phyloP scores from a whole-genome alignment of 164 flowering plant genomes.

The Umbellularia californica region DNA sequence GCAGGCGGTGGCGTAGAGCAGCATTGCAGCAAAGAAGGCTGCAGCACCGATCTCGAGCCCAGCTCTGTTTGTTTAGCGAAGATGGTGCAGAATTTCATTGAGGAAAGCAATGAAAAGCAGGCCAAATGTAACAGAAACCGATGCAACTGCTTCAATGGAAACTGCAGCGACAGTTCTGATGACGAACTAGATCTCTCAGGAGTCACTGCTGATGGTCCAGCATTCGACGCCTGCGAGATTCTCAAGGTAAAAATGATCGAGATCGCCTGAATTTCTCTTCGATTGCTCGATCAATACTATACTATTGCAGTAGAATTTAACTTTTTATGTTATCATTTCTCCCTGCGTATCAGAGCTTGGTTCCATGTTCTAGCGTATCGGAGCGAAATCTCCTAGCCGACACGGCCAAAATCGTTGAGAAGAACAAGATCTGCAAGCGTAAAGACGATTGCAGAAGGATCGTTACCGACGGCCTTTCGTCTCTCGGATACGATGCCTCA shows the following conservation, averaged over 20 bases:
- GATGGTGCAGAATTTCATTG: constrained; percentile 84
- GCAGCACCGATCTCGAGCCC: constrained; percentile 55
- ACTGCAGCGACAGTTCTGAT: constrained; percentile 63
- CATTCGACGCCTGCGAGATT: constrained; percentile 38
- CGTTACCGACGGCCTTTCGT: constrained; percentile 43
- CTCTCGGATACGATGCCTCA: constrained; percentile 69
- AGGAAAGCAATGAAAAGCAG: constrained; percentile 63
- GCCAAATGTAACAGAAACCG: constrained; percentile 59
- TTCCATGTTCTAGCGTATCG: constrained; percentile 21
- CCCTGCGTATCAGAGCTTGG: constrained; percentile 23
- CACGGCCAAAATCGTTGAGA: constrained; percentile 33
- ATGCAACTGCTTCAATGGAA: constrained; percentile 86
- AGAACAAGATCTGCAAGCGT: constrained; percentile 44
- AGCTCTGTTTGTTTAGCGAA: constrained; percentile 82
- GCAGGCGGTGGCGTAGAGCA: constrained; percentile 19
- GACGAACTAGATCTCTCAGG: constrained; percentile 60
- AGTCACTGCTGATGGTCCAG: constrained; percentile 30
- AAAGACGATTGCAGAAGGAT: constrained; percentile 48
- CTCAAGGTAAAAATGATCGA: constrained; percentile 51
- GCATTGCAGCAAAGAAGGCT: constrained; percentile 25
- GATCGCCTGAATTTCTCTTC: background rate
- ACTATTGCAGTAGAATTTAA: background rate
- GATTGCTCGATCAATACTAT: background rate
- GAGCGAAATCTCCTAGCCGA: constrained; percentile 40
- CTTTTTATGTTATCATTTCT: background rate